phyloP scores from a whole-genome alignment of 176 grass and related monocot genomes.

The Areca catechu region DNA sequence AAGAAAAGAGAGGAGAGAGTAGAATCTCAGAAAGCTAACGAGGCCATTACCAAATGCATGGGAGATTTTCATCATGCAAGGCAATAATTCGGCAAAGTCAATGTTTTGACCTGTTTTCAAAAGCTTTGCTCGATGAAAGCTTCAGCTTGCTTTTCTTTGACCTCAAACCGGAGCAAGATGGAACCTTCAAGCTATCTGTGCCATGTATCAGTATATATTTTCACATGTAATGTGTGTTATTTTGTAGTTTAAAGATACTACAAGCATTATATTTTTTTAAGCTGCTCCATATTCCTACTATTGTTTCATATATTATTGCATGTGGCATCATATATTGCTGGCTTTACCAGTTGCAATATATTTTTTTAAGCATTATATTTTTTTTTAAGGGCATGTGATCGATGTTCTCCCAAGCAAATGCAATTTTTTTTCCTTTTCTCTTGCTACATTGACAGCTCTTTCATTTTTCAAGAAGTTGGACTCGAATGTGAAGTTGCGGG shows the following conservation, averaged over 20 bases:
- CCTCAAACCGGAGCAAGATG: constrained; percentile 2
- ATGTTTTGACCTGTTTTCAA: neutral
- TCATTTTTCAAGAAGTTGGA: neutral
- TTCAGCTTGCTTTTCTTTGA: no score
- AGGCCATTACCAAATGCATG: constrained; percentile 68
- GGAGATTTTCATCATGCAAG: constrained; percentile 40
- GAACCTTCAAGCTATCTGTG: constrained; percentile 2
- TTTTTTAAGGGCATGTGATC: neutral
- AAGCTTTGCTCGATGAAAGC: constrained; percentile 23
- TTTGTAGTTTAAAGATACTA: neutral
- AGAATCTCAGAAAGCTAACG: constrained; percentile 52
- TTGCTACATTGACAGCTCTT: neutral
- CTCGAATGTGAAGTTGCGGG: no score
- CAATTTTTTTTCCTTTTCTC: neutral
- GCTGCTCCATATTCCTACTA: no score
- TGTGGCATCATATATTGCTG: no score
- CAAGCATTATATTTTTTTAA: neutral
- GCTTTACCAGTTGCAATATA: neutral
- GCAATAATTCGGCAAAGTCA: constrained; percentile 31
- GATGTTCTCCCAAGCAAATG: neutral
- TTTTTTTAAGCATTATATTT: no score
- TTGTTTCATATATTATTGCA: no score
- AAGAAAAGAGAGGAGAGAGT: constrained; percentile 96
- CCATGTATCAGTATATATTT: neutral
- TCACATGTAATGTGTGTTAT: neutral